These are phyloP conservation scores for Wickerhamomyces sp. DNA, from an alignment of 1,139 yeast species.

Conservation along the genomic window DNA sequence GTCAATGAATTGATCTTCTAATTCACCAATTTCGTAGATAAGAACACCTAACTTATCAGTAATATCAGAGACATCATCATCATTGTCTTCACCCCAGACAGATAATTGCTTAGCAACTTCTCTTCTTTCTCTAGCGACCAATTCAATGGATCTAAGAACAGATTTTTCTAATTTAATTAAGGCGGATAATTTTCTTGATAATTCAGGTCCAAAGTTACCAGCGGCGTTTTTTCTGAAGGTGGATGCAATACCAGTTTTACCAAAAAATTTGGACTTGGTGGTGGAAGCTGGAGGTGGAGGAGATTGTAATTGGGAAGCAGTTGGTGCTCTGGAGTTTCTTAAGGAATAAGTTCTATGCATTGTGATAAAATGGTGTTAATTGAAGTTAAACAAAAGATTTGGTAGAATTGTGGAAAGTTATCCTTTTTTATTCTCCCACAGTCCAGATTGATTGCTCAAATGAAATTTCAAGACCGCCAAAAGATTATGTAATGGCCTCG, in stretches of 20 bases:
- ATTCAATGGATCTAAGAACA: constrained; percentile 74
- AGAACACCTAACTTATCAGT: constrained; percentile 85
- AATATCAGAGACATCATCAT: constrained; percentile 79
- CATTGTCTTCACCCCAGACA: constrained; percentile 81
- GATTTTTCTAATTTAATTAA: constrained; percentile 80
- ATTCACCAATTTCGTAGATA: constrained; percentile 77
- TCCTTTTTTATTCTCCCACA: background rate
- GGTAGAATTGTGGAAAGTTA: background rate
- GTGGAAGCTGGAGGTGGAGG: constrained; percentile 81
- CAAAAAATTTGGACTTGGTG: constrained; percentile 67
- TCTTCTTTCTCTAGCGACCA: constrained; percentile 73
- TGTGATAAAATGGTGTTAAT: background rate
- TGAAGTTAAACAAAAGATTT: background rate
- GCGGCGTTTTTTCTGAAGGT: constrained; percentile 68
- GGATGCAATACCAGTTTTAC: constrained; percentile 64
- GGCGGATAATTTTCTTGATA: constrained; percentile 71
- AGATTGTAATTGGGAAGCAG: constrained; percentile 74
- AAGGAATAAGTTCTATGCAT: constrained; percentile 83
- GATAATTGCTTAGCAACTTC: constrained; percentile 82
- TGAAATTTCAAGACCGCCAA: background rate
- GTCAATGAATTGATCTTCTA: constrained; percentile 84
- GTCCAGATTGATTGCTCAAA: background rate
- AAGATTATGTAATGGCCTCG: background rate
- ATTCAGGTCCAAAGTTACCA: constrained; percentile 74
- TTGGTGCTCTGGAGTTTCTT: constrained; percentile 76